phyloP scores from a whole-genome alignment of 1,284 basidiomycete species.

The Pseudomicrostroma phylloplanum region DNA sequence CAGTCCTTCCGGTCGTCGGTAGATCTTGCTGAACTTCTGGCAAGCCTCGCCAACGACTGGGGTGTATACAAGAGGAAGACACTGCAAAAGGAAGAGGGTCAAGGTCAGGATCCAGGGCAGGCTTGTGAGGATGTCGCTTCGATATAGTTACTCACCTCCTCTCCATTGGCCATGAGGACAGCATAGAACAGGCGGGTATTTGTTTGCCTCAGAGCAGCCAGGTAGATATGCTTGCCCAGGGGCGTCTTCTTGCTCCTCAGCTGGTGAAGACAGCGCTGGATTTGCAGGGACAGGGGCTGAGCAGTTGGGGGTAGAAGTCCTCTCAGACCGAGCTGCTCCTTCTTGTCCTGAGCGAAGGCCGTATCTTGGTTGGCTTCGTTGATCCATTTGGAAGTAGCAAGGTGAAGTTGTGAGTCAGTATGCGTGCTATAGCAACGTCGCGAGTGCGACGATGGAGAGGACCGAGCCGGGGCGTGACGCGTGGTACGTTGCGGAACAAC shows the following conservation, averaged over 20 bases:
- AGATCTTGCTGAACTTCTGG: constrained; percentile 65
- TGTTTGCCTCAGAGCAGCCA: constrained; percentile 65
- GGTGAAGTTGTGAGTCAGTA: not conserved
- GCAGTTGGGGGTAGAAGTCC: constrained; percentile 65
- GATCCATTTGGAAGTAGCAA: not conserved
- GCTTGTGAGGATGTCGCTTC: not conserved
- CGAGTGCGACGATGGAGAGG: not conserved
- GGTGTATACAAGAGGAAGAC: constrained; percentile 69
- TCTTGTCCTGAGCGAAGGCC: constrained; percentile 64
- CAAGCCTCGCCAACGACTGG: constrained; percentile 87
- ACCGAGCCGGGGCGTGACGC: not conserved
- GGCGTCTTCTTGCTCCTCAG: constrained; percentile 63
- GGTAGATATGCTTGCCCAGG: constrained; percentile 76
- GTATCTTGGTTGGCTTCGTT: constrained; percentile 50
- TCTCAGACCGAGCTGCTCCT: constrained; percentile 64
- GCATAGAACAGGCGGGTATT: constrained; percentile 69
- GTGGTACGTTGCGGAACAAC: no score
- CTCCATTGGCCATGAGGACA: constrained; percentile 58
- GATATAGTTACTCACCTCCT: constrained; percentile 50
- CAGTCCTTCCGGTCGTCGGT: constrained; percentile 64
- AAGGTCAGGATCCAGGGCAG: constrained; percentile 4
- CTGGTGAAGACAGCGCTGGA: constrained; percentile 62
- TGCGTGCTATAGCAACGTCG: not conserved
- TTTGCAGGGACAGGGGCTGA: constrained; percentile 56
- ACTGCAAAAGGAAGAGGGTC: constrained; percentile 6